Percentiles rank a stretch among this genome's conserved stretches.
phyloP scores from a whole-genome alignment of 1,139 yeast species.

The Torulaspora globosa region DNA sequence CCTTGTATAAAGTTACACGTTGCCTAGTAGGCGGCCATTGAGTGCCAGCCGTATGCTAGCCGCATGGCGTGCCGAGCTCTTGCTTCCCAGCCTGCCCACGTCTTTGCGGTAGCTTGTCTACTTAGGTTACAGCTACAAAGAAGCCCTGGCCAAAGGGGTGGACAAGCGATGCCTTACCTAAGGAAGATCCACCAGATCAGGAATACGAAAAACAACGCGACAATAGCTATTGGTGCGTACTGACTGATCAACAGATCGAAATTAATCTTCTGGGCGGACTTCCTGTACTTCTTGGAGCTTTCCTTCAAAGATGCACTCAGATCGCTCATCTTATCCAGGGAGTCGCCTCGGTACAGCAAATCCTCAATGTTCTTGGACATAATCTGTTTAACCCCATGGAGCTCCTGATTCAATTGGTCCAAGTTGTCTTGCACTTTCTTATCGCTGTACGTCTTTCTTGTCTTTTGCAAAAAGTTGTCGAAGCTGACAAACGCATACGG shows the following conservation, averaged over 20 bases:
- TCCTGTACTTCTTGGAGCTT: slow-evolving; percentile 83
- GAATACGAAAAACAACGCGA: slow-evolving; percentile 68
- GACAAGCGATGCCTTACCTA: slow-evolving; percentile 30
- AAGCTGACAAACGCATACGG: slow-evolving; percentile 90
- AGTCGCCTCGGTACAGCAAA: slow-evolving; percentile 88
- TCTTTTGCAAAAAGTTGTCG: slow-evolving; percentile 77
- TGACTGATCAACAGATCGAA: slow-evolving; percentile 84
- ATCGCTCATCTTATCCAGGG: slow-evolving; percentile 88
- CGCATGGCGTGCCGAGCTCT: too few relatives aligned
- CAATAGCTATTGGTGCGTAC: slow-evolving; percentile 79
- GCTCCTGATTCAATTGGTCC: slow-evolving; percentile 79
- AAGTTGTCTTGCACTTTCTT: slow-evolving; percentile 85
- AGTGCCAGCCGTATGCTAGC: not conserved
- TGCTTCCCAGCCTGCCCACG: not conserved
- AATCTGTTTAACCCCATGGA: slow-evolving; percentile 89
- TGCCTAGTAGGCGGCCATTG: too few relatives aligned
- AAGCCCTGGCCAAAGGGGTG: not conserved
- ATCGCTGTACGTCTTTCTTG: slow-evolving; percentile 84
- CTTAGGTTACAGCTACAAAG: not conserved
- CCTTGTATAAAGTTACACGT: not conserved
- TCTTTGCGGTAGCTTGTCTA: not conserved
- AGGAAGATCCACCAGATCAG: slow-evolving; percentile 79
- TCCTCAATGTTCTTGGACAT: slow-evolving; percentile 97
- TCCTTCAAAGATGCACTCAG: slow-evolving; percentile 73
- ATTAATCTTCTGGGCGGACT: slow-evolving; percentile 86